phyloP scores from a whole-genome alignment of 164 flowering plant species.

The Litsea cubeba region DNA sequence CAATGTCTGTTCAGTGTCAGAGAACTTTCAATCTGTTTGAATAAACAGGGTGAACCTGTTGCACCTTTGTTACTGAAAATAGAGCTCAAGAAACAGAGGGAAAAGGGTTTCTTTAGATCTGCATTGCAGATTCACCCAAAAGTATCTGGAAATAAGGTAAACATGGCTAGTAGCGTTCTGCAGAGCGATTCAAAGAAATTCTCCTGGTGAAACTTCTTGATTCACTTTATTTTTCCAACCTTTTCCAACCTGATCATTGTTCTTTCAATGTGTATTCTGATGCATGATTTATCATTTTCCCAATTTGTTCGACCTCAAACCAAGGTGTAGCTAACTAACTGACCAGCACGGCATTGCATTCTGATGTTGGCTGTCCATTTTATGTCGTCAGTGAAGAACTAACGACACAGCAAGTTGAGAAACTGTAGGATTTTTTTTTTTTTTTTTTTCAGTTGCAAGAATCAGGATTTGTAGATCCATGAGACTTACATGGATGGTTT shows the following conservation, averaged over 20 bases:
- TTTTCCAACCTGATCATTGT: neutral
- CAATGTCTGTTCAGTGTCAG: neutral
- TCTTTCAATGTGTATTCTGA: neutral
- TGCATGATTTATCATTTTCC: neutral
- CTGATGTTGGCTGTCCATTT: no score
- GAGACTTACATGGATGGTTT: no score
- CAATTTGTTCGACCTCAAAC: neutral
- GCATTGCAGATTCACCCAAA: neutral
- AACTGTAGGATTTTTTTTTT: no score
- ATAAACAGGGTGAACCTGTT: neutral
- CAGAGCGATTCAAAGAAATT: neutral
- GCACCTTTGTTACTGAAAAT: neutral
- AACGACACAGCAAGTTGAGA: no score
- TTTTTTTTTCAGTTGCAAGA: no score
- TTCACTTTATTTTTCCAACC: no score
- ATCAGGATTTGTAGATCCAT: no score
- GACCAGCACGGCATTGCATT: no score
- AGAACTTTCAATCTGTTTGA: neutral
- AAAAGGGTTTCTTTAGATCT: neutral
- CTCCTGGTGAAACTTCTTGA: neutral
- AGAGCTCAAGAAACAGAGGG: neutral
- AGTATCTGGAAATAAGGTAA: neutral
- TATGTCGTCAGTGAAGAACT: no score
- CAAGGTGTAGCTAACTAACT: no score
- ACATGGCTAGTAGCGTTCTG: neutral